phyloP scores from a whole-genome alignment of 1,284 basidiomycete genomes.

The Boletus mariae region DNA sequence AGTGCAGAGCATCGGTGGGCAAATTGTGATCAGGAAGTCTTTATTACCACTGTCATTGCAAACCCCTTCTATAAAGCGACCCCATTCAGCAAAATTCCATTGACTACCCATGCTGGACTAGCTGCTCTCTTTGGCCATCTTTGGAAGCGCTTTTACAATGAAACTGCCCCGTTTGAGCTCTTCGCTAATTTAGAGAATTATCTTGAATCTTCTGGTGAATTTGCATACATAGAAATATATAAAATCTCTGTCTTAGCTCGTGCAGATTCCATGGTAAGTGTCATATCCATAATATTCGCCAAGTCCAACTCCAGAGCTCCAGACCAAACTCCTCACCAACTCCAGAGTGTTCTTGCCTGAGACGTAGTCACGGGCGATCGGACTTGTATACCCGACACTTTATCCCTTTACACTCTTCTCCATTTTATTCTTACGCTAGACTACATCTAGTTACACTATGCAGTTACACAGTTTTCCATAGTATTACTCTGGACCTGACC shows the following conservation, averaged over 20 bases:
- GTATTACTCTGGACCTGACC: too few species aligned
- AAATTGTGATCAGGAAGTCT: constrained; percentile 10
- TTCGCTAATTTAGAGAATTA: constrained; percentile 5
- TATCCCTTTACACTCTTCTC: too few species aligned
- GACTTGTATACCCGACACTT: too few species aligned
- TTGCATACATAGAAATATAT: constrained; percentile 3
- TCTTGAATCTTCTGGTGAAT: constrained; percentile 1
- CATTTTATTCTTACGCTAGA: too few species aligned
- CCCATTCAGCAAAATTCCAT: background rate
- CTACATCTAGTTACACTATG: too few species aligned
- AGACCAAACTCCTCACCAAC: too few species aligned
- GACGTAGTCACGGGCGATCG: too few species aligned
- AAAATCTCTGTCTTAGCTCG: constrained; percentile 1
- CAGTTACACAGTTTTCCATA: too few species aligned
- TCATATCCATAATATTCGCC: too few species aligned
- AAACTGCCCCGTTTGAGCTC: background rate
- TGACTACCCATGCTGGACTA: background rate
- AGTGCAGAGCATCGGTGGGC: constrained; percentile 5
- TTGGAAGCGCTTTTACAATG: background rate
- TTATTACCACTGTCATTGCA: constrained; percentile 8
- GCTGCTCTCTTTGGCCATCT: constrained; percentile 5
- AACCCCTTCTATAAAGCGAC: constrained; percentile 6
- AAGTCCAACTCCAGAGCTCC: too few species aligned
- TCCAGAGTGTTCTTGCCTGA: too few species aligned
- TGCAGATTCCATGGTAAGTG: background rate